A percentile compares a stretch with the other conserved stretches of the same genome.
Conservation (phyloP, 352 stramenopile species). For the Sclerospora graminicola region DNA sequence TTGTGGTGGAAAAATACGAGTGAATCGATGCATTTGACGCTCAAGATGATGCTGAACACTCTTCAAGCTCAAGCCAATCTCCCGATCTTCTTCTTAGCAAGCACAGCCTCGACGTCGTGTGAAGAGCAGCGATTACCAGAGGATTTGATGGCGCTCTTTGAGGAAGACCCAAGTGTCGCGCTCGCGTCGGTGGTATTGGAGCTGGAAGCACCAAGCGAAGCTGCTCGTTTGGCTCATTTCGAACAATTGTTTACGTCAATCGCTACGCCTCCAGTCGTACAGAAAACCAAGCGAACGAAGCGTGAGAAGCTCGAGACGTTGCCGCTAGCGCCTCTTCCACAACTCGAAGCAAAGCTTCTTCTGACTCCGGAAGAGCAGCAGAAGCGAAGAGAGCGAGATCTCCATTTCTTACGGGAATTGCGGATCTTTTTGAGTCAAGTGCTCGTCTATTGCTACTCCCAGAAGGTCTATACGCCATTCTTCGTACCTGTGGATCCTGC, state of each 20-base stretch:
- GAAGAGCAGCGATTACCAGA: conserved; percentile 25
- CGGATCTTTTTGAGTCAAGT: conserved; percentile 83
- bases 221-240: conserved; percentile 41
- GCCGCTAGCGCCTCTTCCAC: conserved; percentile 39
- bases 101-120: conserved; percentile 31
- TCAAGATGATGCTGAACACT: conserved; percentile 78
- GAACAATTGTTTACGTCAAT: conserved; percentile 47
- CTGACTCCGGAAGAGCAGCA: conserved; percentile 31
- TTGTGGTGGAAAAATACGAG: conserved; percentile 66
- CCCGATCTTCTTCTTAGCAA: conserved; percentile 70
- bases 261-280: conserved; percentile 27
- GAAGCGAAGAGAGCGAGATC: conserved; percentile 53
- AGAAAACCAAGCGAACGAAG: conserved; percentile 11
- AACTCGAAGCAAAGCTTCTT: conserved; percentile 11
- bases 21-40: conserved; percentile 56
- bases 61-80: conserved; percentile 60
- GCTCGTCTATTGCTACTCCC: conserved; percentile 67
- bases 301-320: conserved; percentile 38
- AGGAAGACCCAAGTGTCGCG: conserved; percentile 27
- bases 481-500: conserved; percentile 60
- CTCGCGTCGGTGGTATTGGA: conserved; percentile 39
- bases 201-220: conserved; percentile 20
- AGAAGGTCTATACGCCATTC: conserved; percentile 61
- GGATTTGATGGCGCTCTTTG: conserved; percentile 50
- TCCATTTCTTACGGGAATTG: conserved; percentile 79